phyloP scores from a whole-genome alignment of 345 rosid genomes.

The Lepidium africanum region DNA sequence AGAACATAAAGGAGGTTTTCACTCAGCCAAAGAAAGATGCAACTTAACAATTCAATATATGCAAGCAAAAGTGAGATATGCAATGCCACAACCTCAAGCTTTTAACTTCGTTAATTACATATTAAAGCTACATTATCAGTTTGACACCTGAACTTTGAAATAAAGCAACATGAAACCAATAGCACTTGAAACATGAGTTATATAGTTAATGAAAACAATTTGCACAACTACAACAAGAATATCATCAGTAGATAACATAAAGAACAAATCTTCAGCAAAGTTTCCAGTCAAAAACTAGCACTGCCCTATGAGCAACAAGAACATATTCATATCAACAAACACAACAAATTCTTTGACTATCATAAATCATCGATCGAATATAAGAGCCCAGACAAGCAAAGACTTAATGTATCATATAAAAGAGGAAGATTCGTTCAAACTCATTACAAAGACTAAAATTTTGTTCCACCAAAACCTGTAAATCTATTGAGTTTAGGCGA shows the following conservation, averaged over 20 bases:
- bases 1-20: not conserved
- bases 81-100: conserved; percentile 6
- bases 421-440: not conserved
- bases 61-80: not conserved
- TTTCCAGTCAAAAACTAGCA: not conserved
- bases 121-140: not conserved
- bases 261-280: conserved; percentile 2
- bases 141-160: not conserved
- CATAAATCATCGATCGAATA: not conserved
- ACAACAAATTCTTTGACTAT: not conserved
- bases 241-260: not conserved
- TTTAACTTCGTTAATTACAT: not conserved
- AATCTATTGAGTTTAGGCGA: not conserved
- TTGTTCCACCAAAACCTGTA: not conserved
- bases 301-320: not conserved
- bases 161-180: not conserved
- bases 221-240: not conserved
- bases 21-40: not conserved
- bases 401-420: not conserved
- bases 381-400: not conserved
- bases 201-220: not conserved
- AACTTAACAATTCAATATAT: not conserved
- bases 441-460: not conserved
- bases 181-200: not conserved
- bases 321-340: not conserved